Conservation (phyloP, 495 filamentous ascomycete species). For the Poronia punctata region DNA sequence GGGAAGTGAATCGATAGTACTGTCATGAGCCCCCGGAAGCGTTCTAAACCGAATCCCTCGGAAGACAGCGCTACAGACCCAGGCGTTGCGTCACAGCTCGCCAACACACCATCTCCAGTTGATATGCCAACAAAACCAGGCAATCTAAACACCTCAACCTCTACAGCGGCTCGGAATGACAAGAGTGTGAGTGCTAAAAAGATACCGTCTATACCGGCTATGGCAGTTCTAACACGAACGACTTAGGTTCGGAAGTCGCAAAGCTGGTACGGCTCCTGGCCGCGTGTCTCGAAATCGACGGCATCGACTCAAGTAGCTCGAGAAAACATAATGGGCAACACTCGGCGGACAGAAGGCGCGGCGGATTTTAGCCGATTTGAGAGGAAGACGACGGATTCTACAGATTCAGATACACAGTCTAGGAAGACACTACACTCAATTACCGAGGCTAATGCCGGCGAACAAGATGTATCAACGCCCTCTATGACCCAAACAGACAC, state of each 20-base stretch:
- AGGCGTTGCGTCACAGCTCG: conserved; percentile 23
- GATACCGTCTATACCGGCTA: conserved; percentile 1
- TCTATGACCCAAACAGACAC: conserved; percentile 9
- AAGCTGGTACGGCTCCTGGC: conserved; percentile 64
- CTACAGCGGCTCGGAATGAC: conserved; percentile 8
- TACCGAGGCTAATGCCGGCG: conserved; percentile 14
- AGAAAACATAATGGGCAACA: conserved; percentile 63
- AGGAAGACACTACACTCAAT: conserved; percentile 22
- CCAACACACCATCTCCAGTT: conserved; percentile 8
- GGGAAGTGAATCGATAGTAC: conserved; percentile 3
- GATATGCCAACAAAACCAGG: conserved; percentile 15
- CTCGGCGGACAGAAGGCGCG: conserved; percentile 27
- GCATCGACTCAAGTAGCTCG: conserved; percentile 69
- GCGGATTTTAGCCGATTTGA: conserved; percentile 44
- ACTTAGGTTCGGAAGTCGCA: conserved; percentile 46
- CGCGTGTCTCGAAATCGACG: conserved; percentile 57
- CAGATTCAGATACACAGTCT: conserved; percentile 18
- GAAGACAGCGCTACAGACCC: conserved; percentile 32
- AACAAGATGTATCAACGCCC: conserved; percentile 18
- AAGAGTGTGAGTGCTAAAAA: conserved; percentile 17
- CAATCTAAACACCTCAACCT: conserved; percentile 10
- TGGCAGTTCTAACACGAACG: conserved; percentile 7
- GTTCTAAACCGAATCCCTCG: conserved; percentile 50
- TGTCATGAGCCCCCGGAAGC: conserved; percentile 56
- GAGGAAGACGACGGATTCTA: conserved; percentile 27